Percentiles rank a stretch among this genome's conserved stretches.
Evolutionary conservation across 2,329 filamentous ascomycete species (phyloP).

Genomic region (Scopulariopsis brevicaulis): DNA sequence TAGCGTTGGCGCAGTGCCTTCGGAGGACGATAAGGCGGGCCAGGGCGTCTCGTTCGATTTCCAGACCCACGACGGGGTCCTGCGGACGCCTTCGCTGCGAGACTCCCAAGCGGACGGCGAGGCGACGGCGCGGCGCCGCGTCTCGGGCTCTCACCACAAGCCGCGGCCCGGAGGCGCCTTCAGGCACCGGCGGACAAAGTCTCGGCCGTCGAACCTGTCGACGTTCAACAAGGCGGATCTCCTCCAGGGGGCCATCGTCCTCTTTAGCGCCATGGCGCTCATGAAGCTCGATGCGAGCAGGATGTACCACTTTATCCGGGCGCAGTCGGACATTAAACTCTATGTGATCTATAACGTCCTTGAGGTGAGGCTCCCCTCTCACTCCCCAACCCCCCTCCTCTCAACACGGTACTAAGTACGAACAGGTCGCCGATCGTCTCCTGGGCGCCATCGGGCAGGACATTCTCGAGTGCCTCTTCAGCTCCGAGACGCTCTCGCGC

Average conservation of each 20-base stretch:
- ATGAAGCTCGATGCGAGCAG: constrained; percentile 90
- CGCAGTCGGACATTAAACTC: constrained; percentile 92
- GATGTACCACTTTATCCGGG: constrained; percentile 96
- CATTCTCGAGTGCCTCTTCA: constrained; percentile 91
- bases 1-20: background rate
- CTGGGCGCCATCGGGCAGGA: constrained; percentile 90
- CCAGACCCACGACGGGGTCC: background rate
- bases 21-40: background rate
- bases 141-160: constrained; percentile 13
- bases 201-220: constrained; percentile 71
- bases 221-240: constrained; percentile 93
- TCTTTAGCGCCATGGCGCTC: constrained; percentile 72
- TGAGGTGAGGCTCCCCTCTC: constrained; percentile 41
- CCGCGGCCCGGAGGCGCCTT: constrained; percentile 13
- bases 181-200: constrained; percentile 65
- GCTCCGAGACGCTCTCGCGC: constrained; percentile 80
- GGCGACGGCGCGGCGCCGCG: background rate
- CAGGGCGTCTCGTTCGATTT: background rate
- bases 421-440: constrained; percentile 67
- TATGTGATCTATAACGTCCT: constrained; percentile 99
- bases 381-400: background rate
- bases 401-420: background rate
- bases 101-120: background rate
- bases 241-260: constrained; percentile 78
- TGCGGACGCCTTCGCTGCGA: background rate